These are phyloP conservation scores for Lichtheimia ornata DNA, from an alignment of 371 early-diverging fungal species.

Conservation along the genomic window DNA sequence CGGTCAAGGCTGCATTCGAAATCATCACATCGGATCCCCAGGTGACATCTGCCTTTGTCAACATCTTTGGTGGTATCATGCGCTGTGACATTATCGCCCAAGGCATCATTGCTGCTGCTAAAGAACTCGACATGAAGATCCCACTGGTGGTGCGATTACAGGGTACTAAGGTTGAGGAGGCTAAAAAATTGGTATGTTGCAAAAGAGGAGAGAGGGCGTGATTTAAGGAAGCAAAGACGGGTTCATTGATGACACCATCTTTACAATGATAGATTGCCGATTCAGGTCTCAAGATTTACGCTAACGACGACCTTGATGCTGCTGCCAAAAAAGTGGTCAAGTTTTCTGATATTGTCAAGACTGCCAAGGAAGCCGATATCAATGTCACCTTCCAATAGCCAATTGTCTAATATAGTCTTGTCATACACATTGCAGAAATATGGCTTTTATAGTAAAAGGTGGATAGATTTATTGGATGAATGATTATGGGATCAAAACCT, in stretches of 20 bases:
- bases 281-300: conserved; percentile 89
- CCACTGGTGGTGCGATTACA: conserved; percentile 96
- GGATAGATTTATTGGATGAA: too few relatives aligned
- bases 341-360: conserved; percentile 83
- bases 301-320: conserved; percentile 92
- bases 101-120: conserved; percentile 95
- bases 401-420: background rate
- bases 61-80: conserved; percentile 99
- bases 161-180: conserved; percentile 71
- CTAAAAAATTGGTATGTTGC: conserved; percentile 43
- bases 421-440: too few relatives aligned
- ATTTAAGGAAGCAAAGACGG: too few relatives aligned
- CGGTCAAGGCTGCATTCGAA: conserved; percentile 98
- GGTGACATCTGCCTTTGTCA: conserved; percentile 95
- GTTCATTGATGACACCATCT: background rate
- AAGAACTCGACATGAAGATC: conserved; percentile 86
- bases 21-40: conserved; percentile 95
- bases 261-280: conserved; percentile 63
- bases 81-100: conserved; percentile 98
- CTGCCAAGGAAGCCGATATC: conserved; percentile 72
- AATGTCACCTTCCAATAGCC: conserved; percentile 60
- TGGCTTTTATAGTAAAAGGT: too few relatives aligned
- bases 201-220: background rate
- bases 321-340: conserved; percentile 95
- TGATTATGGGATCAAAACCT: too few relatives aligned